Conservation (phyloP, 2,329 filamentous ascomycete genomes). For the Fusarium clavum region DNA sequence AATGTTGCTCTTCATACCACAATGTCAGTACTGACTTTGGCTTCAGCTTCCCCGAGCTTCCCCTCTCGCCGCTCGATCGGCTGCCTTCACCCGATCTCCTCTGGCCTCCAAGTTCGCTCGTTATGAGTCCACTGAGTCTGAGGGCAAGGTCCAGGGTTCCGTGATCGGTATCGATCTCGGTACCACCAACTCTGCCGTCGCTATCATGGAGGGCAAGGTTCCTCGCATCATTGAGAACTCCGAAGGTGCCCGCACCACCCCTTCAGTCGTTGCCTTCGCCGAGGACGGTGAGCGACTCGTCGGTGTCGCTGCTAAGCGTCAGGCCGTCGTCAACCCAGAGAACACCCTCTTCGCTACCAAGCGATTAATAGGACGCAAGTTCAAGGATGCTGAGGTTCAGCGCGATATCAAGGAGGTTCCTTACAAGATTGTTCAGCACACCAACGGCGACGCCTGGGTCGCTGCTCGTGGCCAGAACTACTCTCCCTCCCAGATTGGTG, state of each 20-base stretch:
- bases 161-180: constrained; percentile 99
- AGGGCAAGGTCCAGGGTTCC: constrained; percentile 85
- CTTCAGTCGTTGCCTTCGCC: constrained; percentile 94
- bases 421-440: constrained; percentile 98
- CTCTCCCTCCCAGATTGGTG: constrained; percentile 98
- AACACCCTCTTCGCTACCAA: constrained; percentile 99
- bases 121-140: constrained; percentile 74
- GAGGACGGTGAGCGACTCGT: constrained; percentile 96
- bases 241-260: constrained; percentile 69
- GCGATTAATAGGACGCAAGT: constrained; percentile 98
- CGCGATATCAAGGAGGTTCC: constrained; percentile 97
- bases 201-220: constrained; percentile 95
- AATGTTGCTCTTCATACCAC: constrained; percentile 1
- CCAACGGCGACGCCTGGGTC: constrained; percentile 96
- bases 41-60: constrained; percentile 80
- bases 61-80: constrained; percentile 74
- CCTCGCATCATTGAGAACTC: constrained; percentile 98
- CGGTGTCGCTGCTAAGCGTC: constrained; percentile 96
- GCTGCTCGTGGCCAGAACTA: constrained; percentile 94
- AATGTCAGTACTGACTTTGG: constrained; percentile 32
- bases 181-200: constrained; percentile 97
- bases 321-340: constrained; percentile 98
- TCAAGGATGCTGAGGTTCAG: constrained; percentile 92
- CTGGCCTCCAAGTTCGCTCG: constrained; percentile 79
- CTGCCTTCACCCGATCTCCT: constrained; percentile 75